phyloP scores from a whole-genome alignment of 306 rosid species.

The Lathyrus tuberosus region DNA sequence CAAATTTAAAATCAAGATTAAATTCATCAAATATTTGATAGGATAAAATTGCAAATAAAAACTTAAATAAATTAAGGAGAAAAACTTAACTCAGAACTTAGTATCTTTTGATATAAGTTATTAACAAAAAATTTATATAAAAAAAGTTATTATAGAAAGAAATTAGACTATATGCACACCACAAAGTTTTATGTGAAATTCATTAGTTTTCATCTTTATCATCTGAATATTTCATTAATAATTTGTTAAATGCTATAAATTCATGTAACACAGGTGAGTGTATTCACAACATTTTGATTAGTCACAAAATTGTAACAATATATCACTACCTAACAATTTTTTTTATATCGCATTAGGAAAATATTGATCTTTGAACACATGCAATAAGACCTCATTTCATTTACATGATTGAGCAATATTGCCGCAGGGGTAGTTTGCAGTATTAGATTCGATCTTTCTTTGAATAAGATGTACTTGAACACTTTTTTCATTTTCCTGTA shows the following conservation, averaged over 20 bases:
- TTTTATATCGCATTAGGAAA: background rate
- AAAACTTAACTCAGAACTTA: too few species aligned
- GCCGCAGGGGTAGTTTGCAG: background rate
- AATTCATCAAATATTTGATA: too few species aligned
- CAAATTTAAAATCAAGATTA: too few species aligned
- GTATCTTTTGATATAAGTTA: too few species aligned
- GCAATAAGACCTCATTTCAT: background rate
- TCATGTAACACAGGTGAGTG: background rate
- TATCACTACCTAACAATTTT: background rate
- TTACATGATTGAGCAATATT: conserved; percentile 9
- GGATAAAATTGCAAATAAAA: too few species aligned
- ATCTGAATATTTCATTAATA: background rate
- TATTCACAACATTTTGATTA: background rate
- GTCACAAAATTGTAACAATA: background rate
- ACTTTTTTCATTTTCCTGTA: conserved; percentile 43
- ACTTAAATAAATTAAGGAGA: too few species aligned
- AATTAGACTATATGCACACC: background rate
- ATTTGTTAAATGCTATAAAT: background rate
- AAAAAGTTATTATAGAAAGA: too few species aligned
- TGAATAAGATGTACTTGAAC: conserved; percentile 39
- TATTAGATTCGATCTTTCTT: background rate
- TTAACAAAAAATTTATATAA: too few species aligned
- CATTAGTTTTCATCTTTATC: background rate
- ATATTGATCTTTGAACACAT: background rate
- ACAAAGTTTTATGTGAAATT: background rate